Evolutionary conservation across 768 basidiomycete species (phyloP), one percentile per base, ranked within the genome.

Genomic region (Antrodiella citrinella): DNA sequence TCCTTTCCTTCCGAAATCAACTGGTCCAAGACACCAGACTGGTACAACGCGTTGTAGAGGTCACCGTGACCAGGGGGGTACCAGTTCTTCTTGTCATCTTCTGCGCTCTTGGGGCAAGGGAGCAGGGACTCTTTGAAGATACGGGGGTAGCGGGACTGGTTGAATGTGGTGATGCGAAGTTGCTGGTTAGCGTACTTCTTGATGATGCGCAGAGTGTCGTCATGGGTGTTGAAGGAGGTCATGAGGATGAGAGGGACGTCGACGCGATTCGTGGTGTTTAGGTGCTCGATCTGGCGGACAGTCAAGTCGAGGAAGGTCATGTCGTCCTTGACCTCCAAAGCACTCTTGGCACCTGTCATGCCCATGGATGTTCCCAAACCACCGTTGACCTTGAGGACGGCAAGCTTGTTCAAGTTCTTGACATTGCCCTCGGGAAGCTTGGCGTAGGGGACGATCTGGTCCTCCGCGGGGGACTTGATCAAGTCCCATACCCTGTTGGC

Each of bases 201-300:
- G 63, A 86, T 85, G 69, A 86, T 82, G 43, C 84, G 78, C 23
- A 81, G 73, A 15, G 84, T 86, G 64, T 86, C 84, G 21, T 86
- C 84, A 63, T 84, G 82, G 5, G 84, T 86, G 70, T 86, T 86
- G 72, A 86, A 86, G 47, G 83, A 84, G 60, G 85, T 86, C 84
- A 86, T 86, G 59, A 86, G 76, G 65, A 86, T 83, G 63, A 86
- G 81, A 1, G 85, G 84, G 47, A 86, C 84, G 67, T 86, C 81
- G 63, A 76, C 78, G 50, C 72, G 69, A 70, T 75, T 68, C 43
- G 69, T 67, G 24, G 75, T 76, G 68, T 84, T 84, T 58, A 84
- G 75, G 60, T 84, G 84, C 70, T 86, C 81, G 54, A 83, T 78
- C 65, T 80, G 77, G 57, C 76, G 71, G 47, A 82, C 80, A 45